Conservation (phyloP, 1,284 basidiomycete genomes). For the Gymnopus androsaceus region DNA sequence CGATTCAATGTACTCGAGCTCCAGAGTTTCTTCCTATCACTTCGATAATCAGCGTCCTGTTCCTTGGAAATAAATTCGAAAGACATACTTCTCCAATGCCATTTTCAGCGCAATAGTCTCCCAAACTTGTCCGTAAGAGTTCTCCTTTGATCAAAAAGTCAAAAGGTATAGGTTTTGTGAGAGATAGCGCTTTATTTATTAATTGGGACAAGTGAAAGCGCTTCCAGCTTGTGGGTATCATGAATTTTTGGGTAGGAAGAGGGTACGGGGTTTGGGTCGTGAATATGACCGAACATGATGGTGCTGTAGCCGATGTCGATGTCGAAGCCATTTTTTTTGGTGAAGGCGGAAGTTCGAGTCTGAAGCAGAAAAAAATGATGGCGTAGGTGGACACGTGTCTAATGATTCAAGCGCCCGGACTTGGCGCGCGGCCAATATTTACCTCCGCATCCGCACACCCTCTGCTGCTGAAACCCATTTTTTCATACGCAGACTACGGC, state of each 20-base stretch:
- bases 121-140: constrained; percentile 74
- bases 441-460: too few relatives aligned
- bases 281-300: constrained; percentile 71
- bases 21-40: constrained; percentile 80
- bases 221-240: constrained; percentile 90
- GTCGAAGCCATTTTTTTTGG: constrained; percentile 21
- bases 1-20: constrained; percentile 93
- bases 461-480: too few relatives aligned
- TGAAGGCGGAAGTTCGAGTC: neutral
- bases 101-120: constrained; percentile 77
- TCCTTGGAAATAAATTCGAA: neutral
- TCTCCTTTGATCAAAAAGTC: constrained; percentile 90
- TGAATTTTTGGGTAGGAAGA: constrained; percentile 89
- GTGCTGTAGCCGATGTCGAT: constrained; percentile 24
- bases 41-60: constrained; percentile 17
- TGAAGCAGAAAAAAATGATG: neutral
- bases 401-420: too few relatives aligned
- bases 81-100: constrained; percentile 65
- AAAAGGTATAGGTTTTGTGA: constrained; percentile 82
- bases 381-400: neutral
- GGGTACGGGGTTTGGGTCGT: constrained; percentile 80
- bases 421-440: too few relatives aligned
- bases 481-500: too few relatives aligned
- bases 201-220: constrained; percentile 97
- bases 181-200: constrained; percentile 89